Conservation (phyloP, 345 rosid genomes). For the Linum lewisii region DNA sequence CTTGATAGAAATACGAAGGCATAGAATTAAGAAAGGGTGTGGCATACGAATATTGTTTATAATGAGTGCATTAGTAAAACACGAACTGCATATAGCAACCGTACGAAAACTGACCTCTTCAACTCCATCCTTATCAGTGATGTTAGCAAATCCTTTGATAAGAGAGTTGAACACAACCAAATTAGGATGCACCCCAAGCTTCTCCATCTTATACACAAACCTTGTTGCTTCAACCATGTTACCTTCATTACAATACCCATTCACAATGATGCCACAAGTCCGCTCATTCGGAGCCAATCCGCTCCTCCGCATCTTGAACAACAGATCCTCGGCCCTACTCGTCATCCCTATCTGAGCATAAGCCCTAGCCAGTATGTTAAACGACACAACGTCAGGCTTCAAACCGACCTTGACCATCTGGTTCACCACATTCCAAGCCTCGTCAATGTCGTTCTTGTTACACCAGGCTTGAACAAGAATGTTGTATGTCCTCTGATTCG, state of each 20-base stretch:
- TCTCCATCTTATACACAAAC: slow-evolving; percentile 67
- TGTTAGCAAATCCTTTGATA: slow-evolving; percentile 68
- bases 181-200: slow-evolving; percentile 79
- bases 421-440: slow-evolving; percentile 70
- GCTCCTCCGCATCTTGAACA: slow-evolving; percentile 57
- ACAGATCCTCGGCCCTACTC: slow-evolving; percentile 57
- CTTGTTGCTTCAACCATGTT: slow-evolving; percentile 68
- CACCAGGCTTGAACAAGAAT: slow-evolving; percentile 81
- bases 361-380: slow-evolving; percentile 67
- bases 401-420: slow-evolving; percentile 62
- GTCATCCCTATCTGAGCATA: slow-evolving; percentile 56
- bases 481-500: slow-evolving; percentile 71
- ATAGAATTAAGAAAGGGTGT: too few species aligned
- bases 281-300: slow-evolving; percentile 63
- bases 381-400: slow-evolving; percentile 75
- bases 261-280: slow-evolving; percentile 66
- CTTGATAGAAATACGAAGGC: background rate
- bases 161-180: slow-evolving; percentile 72
- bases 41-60: too few species aligned
- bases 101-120: slow-evolving; percentile 45
- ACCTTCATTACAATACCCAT: slow-evolving; percentile 81
- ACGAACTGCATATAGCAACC: too few species aligned
- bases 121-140: slow-evolving; percentile 55
- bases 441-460: slow-evolving; percentile 43
- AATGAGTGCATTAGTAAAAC: too few species aligned